A percentile compares a stretch with the other conserved stretches of the same genome.
These are phyloP conservation scores for Apocynum venetum DNA, from an alignment of 257 asterid species.

Conservation along the genomic window DNA sequence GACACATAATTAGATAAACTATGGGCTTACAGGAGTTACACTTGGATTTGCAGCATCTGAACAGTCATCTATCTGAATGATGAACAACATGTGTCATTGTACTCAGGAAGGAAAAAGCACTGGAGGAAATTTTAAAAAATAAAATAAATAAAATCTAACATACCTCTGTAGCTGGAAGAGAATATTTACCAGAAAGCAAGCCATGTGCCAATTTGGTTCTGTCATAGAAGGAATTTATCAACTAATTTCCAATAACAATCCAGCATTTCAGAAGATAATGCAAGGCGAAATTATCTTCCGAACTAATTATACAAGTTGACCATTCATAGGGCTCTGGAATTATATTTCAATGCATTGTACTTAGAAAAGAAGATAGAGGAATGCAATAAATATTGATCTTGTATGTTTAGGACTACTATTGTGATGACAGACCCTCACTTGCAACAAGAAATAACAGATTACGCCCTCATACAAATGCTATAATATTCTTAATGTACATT, in stretches of 20 bases:
- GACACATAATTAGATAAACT: neutral
- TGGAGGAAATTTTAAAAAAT: constrained; percentile 8
- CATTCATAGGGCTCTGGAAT: neutral
- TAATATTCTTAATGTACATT: neutral
- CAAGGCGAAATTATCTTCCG: neutral
- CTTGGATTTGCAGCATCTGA: constrained; percentile 23
- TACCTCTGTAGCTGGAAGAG: constrained; percentile 71
- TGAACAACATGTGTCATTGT: constrained; percentile 14
- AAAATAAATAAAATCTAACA: constrained; percentile 9
- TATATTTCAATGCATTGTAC: neutral
- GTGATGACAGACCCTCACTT: neutral
- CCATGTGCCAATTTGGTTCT: constrained; percentile 96
- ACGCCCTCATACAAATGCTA: neutral
- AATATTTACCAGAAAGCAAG: constrained; percentile 90
- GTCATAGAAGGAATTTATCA: constrained; percentile 23
- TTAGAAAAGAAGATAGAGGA: neutral
- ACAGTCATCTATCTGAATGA: constrained; percentile 41
- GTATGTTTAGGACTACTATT: neutral
- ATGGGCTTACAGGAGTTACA: constrained; percentile 2
- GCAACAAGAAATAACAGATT: neutral
- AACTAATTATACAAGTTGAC: neutral
- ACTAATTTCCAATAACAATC: constrained; percentile 7
- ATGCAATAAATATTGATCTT: neutral
- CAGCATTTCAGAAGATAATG: neutral
- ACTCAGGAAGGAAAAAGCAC: constrained; percentile 2